Conservation (phyloP, 768 basidiomycete genomes). For the Collybiopsis confluens region DNA sequence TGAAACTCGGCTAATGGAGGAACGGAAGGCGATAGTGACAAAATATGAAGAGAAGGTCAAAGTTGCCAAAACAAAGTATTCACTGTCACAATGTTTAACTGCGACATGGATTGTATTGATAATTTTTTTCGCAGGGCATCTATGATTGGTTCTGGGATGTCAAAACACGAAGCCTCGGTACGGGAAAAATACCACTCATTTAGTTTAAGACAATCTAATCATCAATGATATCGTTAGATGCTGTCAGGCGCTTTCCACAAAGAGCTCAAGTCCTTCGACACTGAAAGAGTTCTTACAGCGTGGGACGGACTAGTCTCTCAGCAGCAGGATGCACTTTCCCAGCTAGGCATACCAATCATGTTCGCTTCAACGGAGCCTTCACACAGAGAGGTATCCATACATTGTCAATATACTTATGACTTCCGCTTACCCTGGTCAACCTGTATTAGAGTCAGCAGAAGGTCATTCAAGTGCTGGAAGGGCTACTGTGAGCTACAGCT, state of each 20-base stretch:
- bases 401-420: neutral
- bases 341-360: slow-evolving; percentile 68
- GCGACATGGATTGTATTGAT: neutral
- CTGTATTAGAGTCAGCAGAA: slow-evolving; percentile 58
- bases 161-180: slow-evolving; percentile 54
- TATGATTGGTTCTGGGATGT: slow-evolving; percentile 60
- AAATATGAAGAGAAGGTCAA: slow-evolving; percentile 73
- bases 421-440: neutral
- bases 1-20: slow-evolving; percentile 66
- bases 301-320: slow-evolving; percentile 74
- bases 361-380: slow-evolving; percentile 44
- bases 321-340: slow-evolving; percentile 64
- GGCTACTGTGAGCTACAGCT: slow-evolving; percentile 40
- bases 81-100: slow-evolving; percentile 16
- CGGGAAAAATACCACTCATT: slow-evolving; percentile 35
- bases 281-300: slow-evolving; percentile 61
- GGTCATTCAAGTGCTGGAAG: slow-evolving; percentile 67
- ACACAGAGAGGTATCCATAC: slow-evolving; percentile 59
- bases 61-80: slow-evolving; percentile 59
- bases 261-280: slow-evolving; percentile 66
- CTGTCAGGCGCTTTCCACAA: slow-evolving; percentile 58
- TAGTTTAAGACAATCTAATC: neutral
- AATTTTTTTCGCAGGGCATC: slow-evolving; percentile 44
- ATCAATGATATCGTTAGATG: slow-evolving; percentile 39
- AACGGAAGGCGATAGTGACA: slow-evolving; percentile 54